Percentiles rank a stretch among this genome's conserved stretches.
These are phyloP conservation scores for Pseudopyricularia javanii DNA, from an alignment of 2,329 filamentous ascomycete genomes.

Conservation along the genomic window DNA sequence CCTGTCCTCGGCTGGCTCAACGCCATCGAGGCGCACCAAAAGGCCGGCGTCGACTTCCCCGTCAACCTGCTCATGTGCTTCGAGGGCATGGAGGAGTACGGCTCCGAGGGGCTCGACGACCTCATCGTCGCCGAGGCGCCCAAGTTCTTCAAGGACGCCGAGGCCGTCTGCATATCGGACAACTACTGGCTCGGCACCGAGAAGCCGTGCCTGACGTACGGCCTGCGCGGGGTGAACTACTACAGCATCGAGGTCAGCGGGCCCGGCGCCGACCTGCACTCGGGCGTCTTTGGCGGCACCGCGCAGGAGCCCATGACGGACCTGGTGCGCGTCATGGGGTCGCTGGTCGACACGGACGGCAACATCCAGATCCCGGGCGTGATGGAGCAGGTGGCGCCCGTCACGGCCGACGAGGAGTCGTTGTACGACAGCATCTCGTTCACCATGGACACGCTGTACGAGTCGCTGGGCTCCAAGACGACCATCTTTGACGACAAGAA, in stretches of 20 bases:
- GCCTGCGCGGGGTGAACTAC: slow-evolving; percentile 95
- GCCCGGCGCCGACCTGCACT: slow-evolving; percentile 87
- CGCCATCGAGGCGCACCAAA: slow-evolving; percentile 94
- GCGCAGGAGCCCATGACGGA: slow-evolving; percentile 99
- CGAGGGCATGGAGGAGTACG: slow-evolving; percentile 99
- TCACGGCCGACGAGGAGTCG: slow-evolving; percentile 74
- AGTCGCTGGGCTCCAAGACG: slow-evolving; percentile 81
- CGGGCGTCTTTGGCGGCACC: slow-evolving; percentile 90
- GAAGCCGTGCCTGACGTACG: slow-evolving; percentile 96
- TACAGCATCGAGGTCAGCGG: slow-evolving; percentile 86
- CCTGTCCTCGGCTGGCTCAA: slow-evolving; percentile 96
- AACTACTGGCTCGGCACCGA: slow-evolving; percentile 99
- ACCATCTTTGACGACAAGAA: slow-evolving; percentile 84
- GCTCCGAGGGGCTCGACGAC: slow-evolving; percentile 90
- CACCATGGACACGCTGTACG: slow-evolving; percentile 90
- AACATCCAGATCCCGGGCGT: slow-evolving; percentile 93
- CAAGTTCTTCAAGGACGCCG: slow-evolving; percentile 88
- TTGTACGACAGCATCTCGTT: slow-evolving; percentile 89
- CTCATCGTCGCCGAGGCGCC: slow-evolving; percentile 86
- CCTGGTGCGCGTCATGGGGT: slow-evolving; percentile 67
- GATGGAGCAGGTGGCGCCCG: slow-evolving; percentile 79
- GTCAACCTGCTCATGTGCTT: slow-evolving; percentile 99
- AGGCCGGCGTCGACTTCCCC: slow-evolving; percentile 85
- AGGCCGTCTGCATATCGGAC: slow-evolving; percentile 96
- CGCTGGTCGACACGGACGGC: slow-evolving; percentile 78